phyloP scores from a whole-genome alignment of 176 grass and related monocot species.

The Carex pumila region DNA sequence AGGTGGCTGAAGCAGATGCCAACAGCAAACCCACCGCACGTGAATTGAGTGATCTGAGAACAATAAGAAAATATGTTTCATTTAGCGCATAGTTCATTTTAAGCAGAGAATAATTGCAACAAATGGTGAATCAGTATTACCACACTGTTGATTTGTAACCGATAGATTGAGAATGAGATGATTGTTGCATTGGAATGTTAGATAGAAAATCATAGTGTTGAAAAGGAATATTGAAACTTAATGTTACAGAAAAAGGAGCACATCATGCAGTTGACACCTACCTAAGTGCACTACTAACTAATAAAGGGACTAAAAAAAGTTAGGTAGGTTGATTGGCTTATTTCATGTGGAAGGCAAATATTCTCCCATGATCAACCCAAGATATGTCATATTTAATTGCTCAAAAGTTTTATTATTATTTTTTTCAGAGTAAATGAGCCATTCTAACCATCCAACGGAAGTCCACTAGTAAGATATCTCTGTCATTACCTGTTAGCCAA shows the following conservation, averaged over 20 bases:
- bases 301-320: neutral
- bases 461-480: neutral
- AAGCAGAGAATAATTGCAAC: neutral
- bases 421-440: neutral
- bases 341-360: neutral
- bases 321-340: neutral
- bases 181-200: neutral
- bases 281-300: neutral
- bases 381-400: neutral
- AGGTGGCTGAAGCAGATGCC: slow-evolving; percentile 87
- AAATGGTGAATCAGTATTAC: neutral
- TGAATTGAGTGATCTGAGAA: slow-evolving; percentile 73
- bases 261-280: neutral
- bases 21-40: slow-evolving; percentile 60
- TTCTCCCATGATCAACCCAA: neutral
- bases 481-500: neutral
- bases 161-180: neutral
- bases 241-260: neutral
- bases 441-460: neutral
- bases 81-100: neutral
- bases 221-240: neutral
- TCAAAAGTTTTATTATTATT: neutral
- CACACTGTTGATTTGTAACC: neutral
- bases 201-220: neutral
- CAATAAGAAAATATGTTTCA: neutral